phyloP scores from a whole-genome alignment of 352 stramenopile species.

The Phytophthora fragariaefolia region DNA sequence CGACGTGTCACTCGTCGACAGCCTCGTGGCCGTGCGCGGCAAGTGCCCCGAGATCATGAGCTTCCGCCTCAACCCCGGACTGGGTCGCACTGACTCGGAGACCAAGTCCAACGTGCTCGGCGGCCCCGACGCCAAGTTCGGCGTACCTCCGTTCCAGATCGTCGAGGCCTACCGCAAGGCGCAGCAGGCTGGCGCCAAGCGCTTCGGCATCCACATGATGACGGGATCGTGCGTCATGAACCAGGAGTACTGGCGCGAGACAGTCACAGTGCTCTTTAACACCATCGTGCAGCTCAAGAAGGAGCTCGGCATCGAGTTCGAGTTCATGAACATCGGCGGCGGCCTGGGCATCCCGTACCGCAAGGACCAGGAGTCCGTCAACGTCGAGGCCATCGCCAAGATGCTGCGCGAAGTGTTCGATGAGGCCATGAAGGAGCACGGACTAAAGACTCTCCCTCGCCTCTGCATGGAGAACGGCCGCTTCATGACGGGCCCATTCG shows the following conservation, averaged over 20 bases:
- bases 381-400: constrained; percentile 72
- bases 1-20: constrained; percentile 85
- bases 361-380: constrained; percentile 70
- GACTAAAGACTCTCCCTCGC: constrained; percentile 60
- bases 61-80: constrained; percentile 88
- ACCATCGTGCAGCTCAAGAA: constrained; percentile 81
- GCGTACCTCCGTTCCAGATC: constrained; percentile 88
- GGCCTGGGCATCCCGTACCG: constrained; percentile 90
- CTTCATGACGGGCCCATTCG: constrained; percentile 89
- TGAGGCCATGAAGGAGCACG: constrained; percentile 72
- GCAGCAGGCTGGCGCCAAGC: constrained; percentile 75
- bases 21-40: constrained; percentile 65
- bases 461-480: constrained; percentile 92
- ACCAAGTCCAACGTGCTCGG: constrained; percentile 91
- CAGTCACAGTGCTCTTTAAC: constrained; percentile 83
- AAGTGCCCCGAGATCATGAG: constrained; percentile 87
- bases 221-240: constrained; percentile 91
- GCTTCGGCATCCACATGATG: constrained; percentile 94
- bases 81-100: constrained; percentile 89
- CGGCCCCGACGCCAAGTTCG: constrained; percentile 90
- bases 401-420: constrained; percentile 85
- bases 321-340: constrained; percentile 93
- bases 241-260: constrained; percentile 91
- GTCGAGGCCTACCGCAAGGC: constrained; percentile 88
- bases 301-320: constrained; percentile 88